phyloP scores from a whole-genome alignment of 2,329 filamentous ascomycete genomes.

The Ophiostoma australiae region DNA sequence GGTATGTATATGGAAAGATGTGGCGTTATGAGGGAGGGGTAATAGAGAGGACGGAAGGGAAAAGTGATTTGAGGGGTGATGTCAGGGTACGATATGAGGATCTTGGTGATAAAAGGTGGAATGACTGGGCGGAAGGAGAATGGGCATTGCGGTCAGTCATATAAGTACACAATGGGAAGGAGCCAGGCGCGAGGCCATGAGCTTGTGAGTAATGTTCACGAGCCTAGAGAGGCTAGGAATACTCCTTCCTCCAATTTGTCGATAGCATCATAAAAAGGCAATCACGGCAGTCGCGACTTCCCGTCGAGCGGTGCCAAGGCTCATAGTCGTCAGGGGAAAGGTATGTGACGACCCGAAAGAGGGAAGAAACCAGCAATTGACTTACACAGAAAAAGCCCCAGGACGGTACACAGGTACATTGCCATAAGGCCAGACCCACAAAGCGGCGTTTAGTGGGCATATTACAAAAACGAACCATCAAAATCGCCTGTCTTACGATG shows the following conservation, averaged over 20 bases:
- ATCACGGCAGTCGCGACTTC: slow-evolving; percentile 2
- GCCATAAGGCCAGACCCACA: slow-evolving; percentile 21
- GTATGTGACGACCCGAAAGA: background rate
- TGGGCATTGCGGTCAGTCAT: slow-evolving; percentile 21
- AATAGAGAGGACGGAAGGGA: background rate
- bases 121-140: slow-evolving; percentile 18
- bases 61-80: slow-evolving; percentile 18
- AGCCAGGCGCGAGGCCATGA: slow-evolving; percentile 11
- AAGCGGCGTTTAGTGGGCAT: slow-evolving; percentile 20
- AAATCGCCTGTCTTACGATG: slow-evolving; percentile 24
- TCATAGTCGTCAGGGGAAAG: slow-evolving; percentile 3
- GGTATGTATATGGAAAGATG: slow-evolving; percentile 14
- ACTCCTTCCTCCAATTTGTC: background rate
- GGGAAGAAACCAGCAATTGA: background rate
- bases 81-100: background rate
- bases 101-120: slow-evolving; percentile 17
- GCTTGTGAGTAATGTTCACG: background rate
- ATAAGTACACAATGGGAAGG: slow-evolving; percentile 22
- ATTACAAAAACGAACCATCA: slow-evolving; percentile 25
- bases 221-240: background rate
- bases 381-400: background rate
- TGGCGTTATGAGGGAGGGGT: slow-evolving; percentile 21
- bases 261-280: slow-evolving; percentile 14
- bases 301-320: slow-evolving; percentile 14
- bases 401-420: background rate